Evolutionary conservation across 495 filamentous ascomycete genomes (phyloP).

Genomic region (Xylaria scruposa): DNA sequence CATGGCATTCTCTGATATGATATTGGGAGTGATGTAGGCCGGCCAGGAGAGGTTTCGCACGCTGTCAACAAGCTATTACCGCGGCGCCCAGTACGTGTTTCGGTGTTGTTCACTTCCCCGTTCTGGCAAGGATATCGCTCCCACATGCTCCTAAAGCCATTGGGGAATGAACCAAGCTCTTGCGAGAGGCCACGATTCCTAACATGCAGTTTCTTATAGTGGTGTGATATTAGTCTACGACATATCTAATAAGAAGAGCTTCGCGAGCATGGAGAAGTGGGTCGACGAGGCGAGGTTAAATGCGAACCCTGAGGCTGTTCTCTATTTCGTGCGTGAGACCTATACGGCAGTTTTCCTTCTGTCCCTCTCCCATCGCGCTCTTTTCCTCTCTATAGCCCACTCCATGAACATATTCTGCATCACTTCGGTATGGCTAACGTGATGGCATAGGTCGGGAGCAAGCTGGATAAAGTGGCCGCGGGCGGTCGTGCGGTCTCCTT

Average conservation of each 20-base stretch:
- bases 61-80: constrained; percentile 66
- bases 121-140: background rate
- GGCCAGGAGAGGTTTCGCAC: constrained; percentile 67
- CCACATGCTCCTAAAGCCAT: background rate
- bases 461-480: constrained; percentile 56
- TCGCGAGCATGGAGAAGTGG: constrained; percentile 64
- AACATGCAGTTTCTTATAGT: background rate
- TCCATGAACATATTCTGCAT: background rate
- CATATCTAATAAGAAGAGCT: constrained; percentile 60
- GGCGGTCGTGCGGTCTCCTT: constrained; percentile 52
- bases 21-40: constrained; percentile 36
- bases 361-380: background rate
- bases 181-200: background rate
- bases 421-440: constrained; percentile 26
- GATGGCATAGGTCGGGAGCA: constrained; percentile 54
- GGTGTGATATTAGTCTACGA: constrained; percentile 67
- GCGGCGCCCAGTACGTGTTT: constrained; percentile 54
- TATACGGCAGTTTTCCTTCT: background rate
- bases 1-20: background rate
- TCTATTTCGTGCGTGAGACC: constrained; percentile 54
- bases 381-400: background rate
- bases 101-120: background rate
- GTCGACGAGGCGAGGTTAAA: constrained; percentile 63
- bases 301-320: constrained; percentile 57
- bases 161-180: background rate